Base-by-base conservation (phyloP, 257 asterid genomes). In the Capsicum baccatum region DNA sequence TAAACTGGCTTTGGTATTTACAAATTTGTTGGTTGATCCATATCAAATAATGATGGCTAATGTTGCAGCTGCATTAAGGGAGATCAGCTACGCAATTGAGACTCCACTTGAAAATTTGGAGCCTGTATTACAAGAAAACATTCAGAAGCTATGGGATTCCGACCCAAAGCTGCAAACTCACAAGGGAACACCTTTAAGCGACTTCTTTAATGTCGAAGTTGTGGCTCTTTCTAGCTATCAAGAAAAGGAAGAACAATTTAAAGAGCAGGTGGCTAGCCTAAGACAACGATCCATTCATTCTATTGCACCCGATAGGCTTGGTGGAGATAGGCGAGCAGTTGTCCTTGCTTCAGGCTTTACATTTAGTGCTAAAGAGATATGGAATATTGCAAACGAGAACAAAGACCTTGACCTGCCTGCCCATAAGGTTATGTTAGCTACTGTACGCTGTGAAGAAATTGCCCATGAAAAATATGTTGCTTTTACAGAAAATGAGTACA, bases 331-430 rank as follows among this genome's bases (percentile, higher is more conserved):
- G 88, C 93, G 97, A 67, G 97, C 90, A 71, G 97, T 91, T 47
- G 98, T 95, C 88, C 98, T 97, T 59, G 98, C 93, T 84, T 95
- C 97, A 60, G 98, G 97, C 62, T 95, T 95, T 89, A 87, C 97
- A 83, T 91, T 92, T 83, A 95, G 98, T 85, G 91, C 93, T 83
- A 89, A 91, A 54, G 92, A 95, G 87, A 95, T 95, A 62, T 95
- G 98, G 98, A 95, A 91, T 85, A 88, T 92, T 79, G 93, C 93
- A 59, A 95, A 89, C 88, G 98, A 95, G 88, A 95, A 95, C 88
- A 93, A 88, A 26, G 4, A 39, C 4, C 44, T 39, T 39, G 44
- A 39, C 44, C 44, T 39, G 44, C 44, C 44, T 39, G 44, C 44
- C 44, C 44, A 39, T 39, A 39, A 39, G 44, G 44, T 39, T 2